phyloP scores from a whole-genome alignment of 2,329 filamentous ascomycete species.

The Ophiostoma sp. region DNA sequence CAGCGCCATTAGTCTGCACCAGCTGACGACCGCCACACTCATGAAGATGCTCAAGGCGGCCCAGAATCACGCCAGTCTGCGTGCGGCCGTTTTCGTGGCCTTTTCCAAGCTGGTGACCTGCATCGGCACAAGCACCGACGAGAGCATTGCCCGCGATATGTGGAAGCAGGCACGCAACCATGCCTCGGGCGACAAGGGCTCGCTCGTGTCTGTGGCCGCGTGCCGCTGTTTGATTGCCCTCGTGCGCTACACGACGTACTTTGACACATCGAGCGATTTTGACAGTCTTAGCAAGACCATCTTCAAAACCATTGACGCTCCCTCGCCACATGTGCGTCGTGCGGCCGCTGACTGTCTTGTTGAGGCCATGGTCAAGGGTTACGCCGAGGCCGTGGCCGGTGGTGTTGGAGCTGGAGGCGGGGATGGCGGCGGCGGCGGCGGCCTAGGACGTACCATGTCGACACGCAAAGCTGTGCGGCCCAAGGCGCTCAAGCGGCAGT shows the following conservation, averaged over 20 bases:
- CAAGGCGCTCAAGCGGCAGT: constrained; percentile 56
- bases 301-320: constrained; percentile 84
- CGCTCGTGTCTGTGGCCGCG: constrained; percentile 74
- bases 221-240: constrained; percentile 78
- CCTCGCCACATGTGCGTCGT: constrained; percentile 73
- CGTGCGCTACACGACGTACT: constrained; percentile 71
- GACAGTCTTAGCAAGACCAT: constrained; percentile 80
- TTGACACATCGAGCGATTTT: constrained; percentile 86
- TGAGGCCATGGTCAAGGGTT: constrained; percentile 77
- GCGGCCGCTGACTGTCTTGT: constrained; percentile 85
- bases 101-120: constrained; percentile 75
- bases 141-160: constrained; percentile 79
- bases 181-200: constrained; percentile 76
- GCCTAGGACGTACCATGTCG: constrained; percentile 31
- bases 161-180: constrained; percentile 88
- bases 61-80: constrained; percentile 76
- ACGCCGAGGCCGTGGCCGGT: constrained; percentile 58
- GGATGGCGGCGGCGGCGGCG: constrained; percentile 33
- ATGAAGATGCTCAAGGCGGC: constrained; percentile 79
- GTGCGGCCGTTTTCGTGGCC: constrained; percentile 74
- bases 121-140: constrained; percentile 76
- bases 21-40: constrained; percentile 68
- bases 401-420: constrained; percentile 34
- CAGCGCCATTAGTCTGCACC: constrained; percentile 82
- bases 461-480: constrained; percentile 72